These are phyloP conservation scores for Suillus americanus DNA, from an alignment of 768 basidiomycete genomes.

Conservation along the genomic window DNA sequence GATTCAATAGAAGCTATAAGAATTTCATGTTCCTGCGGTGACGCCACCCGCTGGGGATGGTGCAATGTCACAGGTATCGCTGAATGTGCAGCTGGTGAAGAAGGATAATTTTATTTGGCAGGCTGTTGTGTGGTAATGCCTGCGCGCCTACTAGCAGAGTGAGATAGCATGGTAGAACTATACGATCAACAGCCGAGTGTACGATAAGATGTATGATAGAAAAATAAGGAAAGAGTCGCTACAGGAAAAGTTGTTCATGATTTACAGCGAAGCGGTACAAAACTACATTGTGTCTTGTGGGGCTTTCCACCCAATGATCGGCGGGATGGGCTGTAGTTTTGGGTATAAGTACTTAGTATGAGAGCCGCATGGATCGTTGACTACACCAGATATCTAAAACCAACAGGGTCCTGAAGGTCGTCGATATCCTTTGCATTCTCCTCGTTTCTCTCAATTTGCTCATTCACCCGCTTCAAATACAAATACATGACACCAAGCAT, in stretches of 20 bases:
- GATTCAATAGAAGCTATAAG: conserved; percentile 24
- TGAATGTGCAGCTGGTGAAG: neutral
- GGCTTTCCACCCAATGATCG: neutral
- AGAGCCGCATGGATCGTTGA: neutral
- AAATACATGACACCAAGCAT: conserved; percentile 46
- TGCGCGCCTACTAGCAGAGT: no score
- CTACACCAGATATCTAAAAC: conserved; percentile 6
- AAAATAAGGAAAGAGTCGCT: neutral
- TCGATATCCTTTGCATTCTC: neutral
- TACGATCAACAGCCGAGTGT: no score
- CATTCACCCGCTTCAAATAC: conserved; percentile 41
- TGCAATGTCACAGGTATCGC: conserved; percentile 11
- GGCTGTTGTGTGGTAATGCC: neutral
- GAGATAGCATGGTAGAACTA: no score
- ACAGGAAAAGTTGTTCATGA: neutral
- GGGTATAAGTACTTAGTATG: neutral
- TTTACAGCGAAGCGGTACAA: neutral
- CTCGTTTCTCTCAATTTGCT: conserved; percentile 36
- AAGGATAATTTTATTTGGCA: neutral
- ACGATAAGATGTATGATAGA: neutral
- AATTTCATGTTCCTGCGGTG: conserved; percentile 25
- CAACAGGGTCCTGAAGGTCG: neutral
- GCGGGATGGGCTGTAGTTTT: neutral
- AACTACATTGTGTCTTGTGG: neutral
- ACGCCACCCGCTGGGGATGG: conserved; percentile 23